phyloP scores from a whole-genome alignment of 345 rosid genomes.

The Rhizophora apiculata region DNA sequence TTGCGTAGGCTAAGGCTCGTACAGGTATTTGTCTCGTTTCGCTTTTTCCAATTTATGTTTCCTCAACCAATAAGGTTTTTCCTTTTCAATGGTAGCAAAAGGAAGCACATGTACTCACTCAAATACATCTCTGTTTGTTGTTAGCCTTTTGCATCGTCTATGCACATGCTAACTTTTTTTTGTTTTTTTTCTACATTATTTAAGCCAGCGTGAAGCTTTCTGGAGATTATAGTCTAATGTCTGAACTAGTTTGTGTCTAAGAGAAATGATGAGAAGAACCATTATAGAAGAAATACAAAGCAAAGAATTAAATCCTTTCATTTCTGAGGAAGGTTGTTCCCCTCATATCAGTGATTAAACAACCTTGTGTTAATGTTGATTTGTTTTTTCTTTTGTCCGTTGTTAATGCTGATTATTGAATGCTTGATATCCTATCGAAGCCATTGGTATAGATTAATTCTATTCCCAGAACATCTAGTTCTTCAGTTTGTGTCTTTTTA shows the following conservation, averaged over 20 bases:
- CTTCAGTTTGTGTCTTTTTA: no score
- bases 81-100: background rate
- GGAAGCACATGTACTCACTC: background rate
- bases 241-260: background rate
- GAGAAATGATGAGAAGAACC: no score
- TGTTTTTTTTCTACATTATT: background rate
- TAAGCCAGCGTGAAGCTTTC: background rate
- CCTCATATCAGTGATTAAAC: no score
- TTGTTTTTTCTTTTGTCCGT: no score
- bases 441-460: no score
- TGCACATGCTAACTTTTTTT: background rate
- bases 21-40: slow-evolving; percentile 26
- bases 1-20: slow-evolving; percentile 57
- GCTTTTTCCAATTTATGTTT: background rate
- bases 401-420: no score
- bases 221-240: background rate
- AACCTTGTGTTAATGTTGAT: no score
- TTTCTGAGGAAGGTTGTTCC: no score
- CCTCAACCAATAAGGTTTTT: background rate
- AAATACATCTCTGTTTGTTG: background rate
- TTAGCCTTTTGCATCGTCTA: background rate
- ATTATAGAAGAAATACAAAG: no score
- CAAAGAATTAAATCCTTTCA: no score
- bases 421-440: no score
- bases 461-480: no score